Evolutionary conservation across 2,329 filamentous ascomycete genomes (phyloP), one percentile per base, ranked within the genome.

Genomic region (Amauroascus verrucosus): DNA sequence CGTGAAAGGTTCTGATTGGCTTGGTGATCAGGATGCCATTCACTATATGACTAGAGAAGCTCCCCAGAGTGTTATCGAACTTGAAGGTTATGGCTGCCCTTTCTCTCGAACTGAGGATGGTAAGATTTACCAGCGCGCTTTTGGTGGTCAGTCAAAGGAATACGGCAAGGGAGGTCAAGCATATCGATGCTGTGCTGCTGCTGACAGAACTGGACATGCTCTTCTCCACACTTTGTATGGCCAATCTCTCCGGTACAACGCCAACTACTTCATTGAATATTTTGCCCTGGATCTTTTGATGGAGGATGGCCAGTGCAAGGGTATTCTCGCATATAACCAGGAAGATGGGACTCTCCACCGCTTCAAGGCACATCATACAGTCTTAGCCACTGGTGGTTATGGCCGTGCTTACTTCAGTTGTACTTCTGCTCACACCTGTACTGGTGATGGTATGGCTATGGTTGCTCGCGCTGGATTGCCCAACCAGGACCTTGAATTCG

Each of bases 221-320:
- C 86, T 98, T 62, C 83, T 98, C 50, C 93, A 98, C 80, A 98
- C 93, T 24, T 86, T 98, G 61, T 98, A 97, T 75, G 93, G 93
- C 65, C 91, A 96, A 77, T 96, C 90, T 51, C 82, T 97, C 57
- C 81, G 88, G 68, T 89, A 97, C 80, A 95, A 96, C 80, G 96
- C 91, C 68, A 96, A 96, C 79, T 98, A 96, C 81, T 97, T 98
- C 76, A 96, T 98, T 72, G 93, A 97, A 75, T 97, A 90, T 80
- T 98, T 97, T 71, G 93, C 90, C 64, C 81, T 95, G 62, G 93
- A 97, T 70, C 77, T 97, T 72, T 86, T 98, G 65, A 97, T 97
- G 93, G 86, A 96, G 75, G 87, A 94, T 65, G 91, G 91, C 57
- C 86, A 91, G 72, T 97, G 91, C 79, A 90, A 90, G 62, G 93